phyloP scores from a whole-genome alignment of 257 asterid species.

The Leptodermis oblonga region DNA sequence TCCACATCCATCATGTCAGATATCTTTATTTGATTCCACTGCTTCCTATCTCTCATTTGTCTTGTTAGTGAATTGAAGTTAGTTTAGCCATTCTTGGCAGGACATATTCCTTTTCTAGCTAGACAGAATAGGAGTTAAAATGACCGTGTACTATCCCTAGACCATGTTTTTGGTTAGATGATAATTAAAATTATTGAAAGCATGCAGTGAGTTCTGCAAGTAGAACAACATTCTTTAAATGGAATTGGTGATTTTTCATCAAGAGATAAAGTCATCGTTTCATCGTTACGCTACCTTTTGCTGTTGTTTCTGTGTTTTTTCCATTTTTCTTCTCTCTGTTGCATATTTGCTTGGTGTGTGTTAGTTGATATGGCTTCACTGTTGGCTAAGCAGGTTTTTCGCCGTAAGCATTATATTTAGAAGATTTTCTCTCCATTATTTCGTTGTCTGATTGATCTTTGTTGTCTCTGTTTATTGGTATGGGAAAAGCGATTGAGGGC shows the following conservation, averaged over 20 bases:
- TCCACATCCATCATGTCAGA: not conserved
- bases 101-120: not conserved
- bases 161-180: not conserved
- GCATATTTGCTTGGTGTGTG: not conserved
- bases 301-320: too few species aligned
- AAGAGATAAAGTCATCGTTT: not conserved
- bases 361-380: not conserved
- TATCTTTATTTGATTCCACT: not conserved
- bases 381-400: not conserved
- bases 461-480: conserved; percentile 5
- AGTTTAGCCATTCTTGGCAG: not conserved
- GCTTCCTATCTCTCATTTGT: not conserved
- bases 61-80: not conserved
- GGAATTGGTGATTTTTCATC: not conserved
- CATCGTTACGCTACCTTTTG: not conserved
- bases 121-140: not conserved
- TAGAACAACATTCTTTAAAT: not conserved
- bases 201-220: not conserved
- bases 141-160: not conserved
- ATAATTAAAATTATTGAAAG: not conserved
- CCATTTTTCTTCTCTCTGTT: not conserved
- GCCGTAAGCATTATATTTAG: not conserved
- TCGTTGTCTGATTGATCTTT: conserved; percentile 6
- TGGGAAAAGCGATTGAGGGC: conserved; percentile 2
- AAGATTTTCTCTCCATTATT: conserved; percentile 6